phyloP scores from a whole-genome alignment of 202 grass and related monocot genomes.

The Eragrostis tef region DNA sequence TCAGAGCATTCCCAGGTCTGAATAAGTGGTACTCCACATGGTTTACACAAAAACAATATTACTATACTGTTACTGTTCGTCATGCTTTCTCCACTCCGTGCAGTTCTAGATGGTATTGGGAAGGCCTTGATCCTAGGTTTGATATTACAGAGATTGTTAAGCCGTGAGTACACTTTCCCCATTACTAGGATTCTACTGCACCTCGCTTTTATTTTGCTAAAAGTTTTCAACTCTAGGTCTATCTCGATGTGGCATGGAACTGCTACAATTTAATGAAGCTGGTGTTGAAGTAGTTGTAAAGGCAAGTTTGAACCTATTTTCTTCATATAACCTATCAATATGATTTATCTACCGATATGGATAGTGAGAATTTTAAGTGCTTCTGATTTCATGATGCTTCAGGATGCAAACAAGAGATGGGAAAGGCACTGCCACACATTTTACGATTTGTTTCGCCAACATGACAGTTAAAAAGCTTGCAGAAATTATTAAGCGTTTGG shows the following conservation, averaged over 20 bases:
- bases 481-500: constrained; percentile 83
- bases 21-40: constrained; percentile 18
- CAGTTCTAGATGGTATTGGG: constrained; percentile 99
- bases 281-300: constrained; percentile 92
- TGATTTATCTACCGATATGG: no score
- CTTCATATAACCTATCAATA: no score
- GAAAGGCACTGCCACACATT: constrained; percentile 89
- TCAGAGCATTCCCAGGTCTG: constrained; percentile 96
- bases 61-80: constrained; percentile 35
- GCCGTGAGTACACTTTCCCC: constrained; percentile 64
- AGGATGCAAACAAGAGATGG: constrained; percentile 96
- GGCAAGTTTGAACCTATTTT: constrained; percentile 53
- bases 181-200: constrained; percentile 28
- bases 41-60: constrained; percentile 35
- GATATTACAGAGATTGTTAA: constrained; percentile 99
- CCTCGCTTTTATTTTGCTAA: constrained; percentile 5
- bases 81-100: constrained; percentile 38
- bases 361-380: constrained; percentile 1
- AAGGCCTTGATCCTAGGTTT: constrained; percentile 97
- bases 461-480: constrained; percentile 95
- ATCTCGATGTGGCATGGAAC: constrained; percentile 78
- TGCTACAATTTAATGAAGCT: constrained; percentile 94
- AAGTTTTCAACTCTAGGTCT: constrained; percentile 30
- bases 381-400: constrained; percentile 30
- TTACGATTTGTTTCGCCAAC: constrained; percentile 92